Evolutionary conservation across 2,329 filamentous ascomycete genomes (phyloP).

Genomic region (Rugonectria rugulosa): DNA sequence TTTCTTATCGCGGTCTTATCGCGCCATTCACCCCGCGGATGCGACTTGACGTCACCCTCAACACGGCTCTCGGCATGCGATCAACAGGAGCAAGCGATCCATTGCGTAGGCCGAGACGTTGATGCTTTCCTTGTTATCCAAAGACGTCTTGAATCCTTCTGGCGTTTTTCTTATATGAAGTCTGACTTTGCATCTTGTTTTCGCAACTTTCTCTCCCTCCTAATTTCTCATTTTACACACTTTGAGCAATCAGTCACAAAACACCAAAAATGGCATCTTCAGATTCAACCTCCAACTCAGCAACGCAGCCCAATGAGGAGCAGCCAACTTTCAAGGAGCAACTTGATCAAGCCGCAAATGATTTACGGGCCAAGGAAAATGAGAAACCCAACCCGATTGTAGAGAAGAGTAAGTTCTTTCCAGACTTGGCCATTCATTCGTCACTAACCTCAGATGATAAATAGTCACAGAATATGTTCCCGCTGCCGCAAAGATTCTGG

Average conservation of each 20-base stretch:
- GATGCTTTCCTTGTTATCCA: neutral
- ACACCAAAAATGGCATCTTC: conserved; percentile 26
- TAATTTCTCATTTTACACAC: neutral
- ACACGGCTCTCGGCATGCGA: neutral
- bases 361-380: conserved; percentile 39
- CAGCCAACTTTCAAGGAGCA: conserved; percentile 51
- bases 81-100: conserved; percentile 5
- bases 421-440: neutral
- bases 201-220: neutral
- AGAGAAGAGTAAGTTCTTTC: conserved; percentile 49
- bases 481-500: conserved; percentile 51
- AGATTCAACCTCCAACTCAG: conserved; percentile 13
- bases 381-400: conserved; percentile 48
- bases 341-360: conserved; percentile 52
- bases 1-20: conserved; percentile 30
- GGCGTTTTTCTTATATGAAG: neutral
- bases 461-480: conserved; percentile 56
- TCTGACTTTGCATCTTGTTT: no score
- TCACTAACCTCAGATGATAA: neutral
- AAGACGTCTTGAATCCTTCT: neutral
- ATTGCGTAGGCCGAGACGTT: conserved; percentile 34
- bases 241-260: neutral
- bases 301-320: conserved; percentile 17
- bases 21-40: conserved; percentile 23
- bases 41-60: conserved; percentile 35